A percentile compares a stretch with the other conserved stretches of the same genome.
These are phyloP conservation scores for Galerina marginata DNA, from an alignment of 768 basidiomycete species.

Conservation along the genomic window DNA sequence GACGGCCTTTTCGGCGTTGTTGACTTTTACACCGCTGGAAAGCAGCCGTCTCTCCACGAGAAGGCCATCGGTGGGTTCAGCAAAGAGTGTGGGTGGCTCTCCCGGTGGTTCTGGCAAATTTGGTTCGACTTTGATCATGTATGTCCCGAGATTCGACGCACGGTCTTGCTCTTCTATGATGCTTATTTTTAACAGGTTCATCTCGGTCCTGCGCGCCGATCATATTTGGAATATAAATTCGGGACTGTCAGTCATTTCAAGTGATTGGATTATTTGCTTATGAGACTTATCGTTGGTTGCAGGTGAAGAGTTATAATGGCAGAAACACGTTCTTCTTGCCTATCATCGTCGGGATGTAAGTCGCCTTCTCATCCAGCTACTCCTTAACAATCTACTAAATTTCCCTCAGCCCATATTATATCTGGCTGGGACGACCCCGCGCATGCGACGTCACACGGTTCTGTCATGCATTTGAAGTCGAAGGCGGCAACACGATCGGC, in stretches of 20 bases:
- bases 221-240: conserved; percentile 81
- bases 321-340: conserved; percentile 75
- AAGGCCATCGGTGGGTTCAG: conserved; percentile 67
- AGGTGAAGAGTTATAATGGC: conserved; percentile 73
- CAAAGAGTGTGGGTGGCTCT: conserved; percentile 66
- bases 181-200: conserved; percentile 39
- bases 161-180: conserved; percentile 21
- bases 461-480: conserved; percentile 65
- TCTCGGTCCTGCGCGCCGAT: conserved; percentile 60
- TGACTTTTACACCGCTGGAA: conserved; percentile 74
- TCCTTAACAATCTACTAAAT: background rate
- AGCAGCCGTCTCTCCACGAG: conserved; percentile 59
- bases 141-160: background rate
- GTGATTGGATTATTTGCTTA: background rate
- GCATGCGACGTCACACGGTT: conserved; percentile 60
- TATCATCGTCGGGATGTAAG: conserved; percentile 64
- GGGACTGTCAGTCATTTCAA: conserved; percentile 55
- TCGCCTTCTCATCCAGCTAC: background rate
- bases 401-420: conserved; percentile 63
- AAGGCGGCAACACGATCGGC: conserved; percentile 64
- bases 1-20: conserved; percentile 68
- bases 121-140: conserved; percentile 66
- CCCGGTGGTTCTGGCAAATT: conserved; percentile 81
- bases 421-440: conserved; percentile 76
- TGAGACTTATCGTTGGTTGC: background rate